A percentile compares a stretch with the other conserved stretches of the same genome.
Evolutionary conservation across 75 land plant species (phyloP).

Genomic region (Pseudotsuga menziesii): DNA sequence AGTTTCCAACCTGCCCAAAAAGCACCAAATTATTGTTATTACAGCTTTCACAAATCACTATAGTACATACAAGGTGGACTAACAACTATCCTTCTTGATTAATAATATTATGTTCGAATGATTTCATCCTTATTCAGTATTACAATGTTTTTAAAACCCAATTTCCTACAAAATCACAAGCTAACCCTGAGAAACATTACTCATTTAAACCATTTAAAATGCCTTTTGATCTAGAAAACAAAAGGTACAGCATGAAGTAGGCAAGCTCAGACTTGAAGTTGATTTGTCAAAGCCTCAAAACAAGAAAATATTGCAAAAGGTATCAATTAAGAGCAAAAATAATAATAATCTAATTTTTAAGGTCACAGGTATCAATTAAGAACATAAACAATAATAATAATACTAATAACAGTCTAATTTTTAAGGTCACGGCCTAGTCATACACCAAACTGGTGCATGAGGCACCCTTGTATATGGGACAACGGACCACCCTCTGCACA

Average conservation of each 20-base stretch:
- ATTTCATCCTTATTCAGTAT: background rate
- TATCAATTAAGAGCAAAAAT: background rate
- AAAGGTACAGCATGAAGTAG: background rate
- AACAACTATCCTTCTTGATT: background rate
- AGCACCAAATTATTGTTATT: background rate
- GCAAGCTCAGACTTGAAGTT: background rate
- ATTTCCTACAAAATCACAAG: background rate
- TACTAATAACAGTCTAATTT: too few species aligned
- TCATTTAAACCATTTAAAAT: background rate
- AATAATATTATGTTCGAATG: background rate
- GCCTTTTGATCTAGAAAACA: background rate
- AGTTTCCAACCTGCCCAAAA: slow-evolving; percentile 64
- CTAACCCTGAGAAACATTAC: background rate
- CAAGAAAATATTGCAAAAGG: background rate
- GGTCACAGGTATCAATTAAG: too few species aligned
- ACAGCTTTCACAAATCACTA: background rate
- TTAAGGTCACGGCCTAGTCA: too few species aligned
- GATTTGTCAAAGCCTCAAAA: background rate
- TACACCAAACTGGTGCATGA: too few species aligned
- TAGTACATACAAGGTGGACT: background rate
- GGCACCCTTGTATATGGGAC: too few species aligned
- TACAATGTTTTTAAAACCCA: background rate
- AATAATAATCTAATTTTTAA: too few species aligned
- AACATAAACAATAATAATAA: too few species aligned
- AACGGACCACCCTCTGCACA: too few species aligned